Evolutionary conservation across 2,329 filamentous ascomycete species (phyloP), one percentile per base, ranked within the genome.

Genomic region (Pseudofabraea citricarpa): DNA sequence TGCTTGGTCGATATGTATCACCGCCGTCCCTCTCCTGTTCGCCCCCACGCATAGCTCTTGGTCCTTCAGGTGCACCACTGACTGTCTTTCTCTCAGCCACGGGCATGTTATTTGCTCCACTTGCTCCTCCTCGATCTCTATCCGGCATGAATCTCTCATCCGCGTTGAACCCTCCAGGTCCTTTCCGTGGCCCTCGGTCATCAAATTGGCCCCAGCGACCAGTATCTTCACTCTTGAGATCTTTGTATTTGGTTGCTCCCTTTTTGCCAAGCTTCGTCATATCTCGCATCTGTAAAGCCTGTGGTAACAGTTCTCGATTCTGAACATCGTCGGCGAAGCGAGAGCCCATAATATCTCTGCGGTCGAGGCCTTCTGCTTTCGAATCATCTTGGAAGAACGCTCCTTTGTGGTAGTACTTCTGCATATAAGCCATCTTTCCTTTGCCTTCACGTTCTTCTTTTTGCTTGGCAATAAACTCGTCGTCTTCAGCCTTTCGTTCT

Each of bases 341-440:
- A 2, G 84, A 79, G 12, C 90, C 90, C 80, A 95, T 95, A 52
- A 96, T 74, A 60, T 96, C 87, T 36, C 93, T 75, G 59, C 83
- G 77, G 50, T 87, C 82, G 36, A 96, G 71, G 1, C 88, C 87
- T 50, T 87, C 81, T 13, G 80, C 81, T 54, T 83, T 80, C 40
- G 83, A 75, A 56, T 94, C 87, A 41, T 90, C 88, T 53, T 85
- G 86, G 71, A 88, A 97, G 70, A 97, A 98, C 13, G 93, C 93
- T 38, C 93, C 93, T 68, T 90, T 91, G 73, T 98, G 93, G 66
- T 88, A 90, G 69, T 97, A 98, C 62, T 90, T 90, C 61, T 96
- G 90, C 86, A 97, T 88, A 64, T 82, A 96, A 2, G 78, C 78
- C 74, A 93, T 88, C 66, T 91, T 85, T 41, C 89, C 89, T 48